Conservation (phyloP, 352 stramenopile genomes). For the Phytophthora sp. region DNA sequence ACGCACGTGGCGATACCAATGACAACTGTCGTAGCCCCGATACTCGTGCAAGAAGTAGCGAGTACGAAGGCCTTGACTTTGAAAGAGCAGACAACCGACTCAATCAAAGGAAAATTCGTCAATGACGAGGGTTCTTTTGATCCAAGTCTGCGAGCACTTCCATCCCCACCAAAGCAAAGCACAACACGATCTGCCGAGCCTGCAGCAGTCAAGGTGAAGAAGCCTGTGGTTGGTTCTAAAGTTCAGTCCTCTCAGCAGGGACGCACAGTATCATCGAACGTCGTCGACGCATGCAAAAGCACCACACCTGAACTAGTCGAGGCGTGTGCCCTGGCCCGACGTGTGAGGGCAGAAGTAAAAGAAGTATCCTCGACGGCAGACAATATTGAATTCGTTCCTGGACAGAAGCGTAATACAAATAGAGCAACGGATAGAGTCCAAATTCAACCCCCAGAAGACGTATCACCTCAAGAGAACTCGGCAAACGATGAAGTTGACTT, state of each 20-base stretch:
- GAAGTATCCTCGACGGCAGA: neutral
- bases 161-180: conserved; percentile 18
- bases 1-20: conserved; percentile 71
- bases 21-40: conserved; percentile 22
- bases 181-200: conserved; percentile 4
- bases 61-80: neutral
- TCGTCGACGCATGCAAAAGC: neutral
- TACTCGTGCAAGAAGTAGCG: neutral
- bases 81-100: neutral
- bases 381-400: neutral
- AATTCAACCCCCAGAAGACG: neutral
- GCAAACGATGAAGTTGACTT: conserved; percentile 19
- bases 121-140: neutral
- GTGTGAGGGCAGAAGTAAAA: conserved; percentile 15
- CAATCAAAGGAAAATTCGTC: neutral
- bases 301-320: conserved; percentile 19
- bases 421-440: neutral
- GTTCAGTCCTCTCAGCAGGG: conserved; percentile 6
- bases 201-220: conserved; percentile 1
- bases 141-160: conserved; percentile 12
- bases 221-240: neutral
- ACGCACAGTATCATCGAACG: neutral
- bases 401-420: neutral
- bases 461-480: neutral
- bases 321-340: conserved; percentile 24